Percentiles rank a stretch among this genome's conserved stretches.
Conservation (phyloP, 305 asterid genomes). For the Rubia peregrina region DNA sequence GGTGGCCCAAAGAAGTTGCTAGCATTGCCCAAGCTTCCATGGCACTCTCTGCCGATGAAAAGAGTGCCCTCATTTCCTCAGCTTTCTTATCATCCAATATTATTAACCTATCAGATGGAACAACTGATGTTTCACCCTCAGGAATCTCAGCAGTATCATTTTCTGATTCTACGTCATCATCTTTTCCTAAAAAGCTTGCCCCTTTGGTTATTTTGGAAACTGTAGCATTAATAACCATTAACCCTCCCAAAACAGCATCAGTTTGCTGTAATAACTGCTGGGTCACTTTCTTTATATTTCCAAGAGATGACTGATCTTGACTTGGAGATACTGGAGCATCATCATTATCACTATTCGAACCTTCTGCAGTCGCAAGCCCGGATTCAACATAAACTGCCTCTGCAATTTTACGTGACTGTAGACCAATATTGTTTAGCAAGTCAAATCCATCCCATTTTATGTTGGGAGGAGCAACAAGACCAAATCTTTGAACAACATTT, state of each 20-base stretch:
- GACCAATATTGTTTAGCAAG: constrained; percentile 55
- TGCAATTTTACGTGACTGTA: constrained; percentile 61
- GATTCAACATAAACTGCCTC: constrained; percentile 75
- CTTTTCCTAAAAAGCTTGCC: constrained; percentile 32
- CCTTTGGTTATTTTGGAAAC: constrained; percentile 60
- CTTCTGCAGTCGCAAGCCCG: constrained; percentile 77
- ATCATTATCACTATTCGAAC: constrained; percentile 27
- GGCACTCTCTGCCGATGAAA: constrained; percentile 98
- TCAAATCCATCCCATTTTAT: constrained; percentile 86
- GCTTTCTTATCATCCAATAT: constrained; percentile 70
- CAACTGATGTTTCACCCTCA: constrained; percentile 20
- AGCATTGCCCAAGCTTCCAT: constrained; percentile 99
- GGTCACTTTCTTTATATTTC: constrained; percentile 73
- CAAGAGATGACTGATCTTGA: constrained; percentile 39
- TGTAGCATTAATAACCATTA: constrained; percentile 86
- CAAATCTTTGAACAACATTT: constrained; percentile 56
- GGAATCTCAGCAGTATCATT: constrained; percentile 24
- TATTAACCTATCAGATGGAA: constrained; percentile 34
- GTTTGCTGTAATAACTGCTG: constrained; percentile 77
- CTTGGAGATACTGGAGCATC: constrained; percentile 27
- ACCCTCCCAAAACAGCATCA: constrained; percentile 81
- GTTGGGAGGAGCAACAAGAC: constrained; percentile 59
- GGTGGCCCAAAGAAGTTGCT: constrained; percentile 92
- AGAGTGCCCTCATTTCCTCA: constrained; percentile 91
- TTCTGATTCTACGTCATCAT: constrained; percentile 26